phyloP scores from a whole-genome alignment of 805 yeast species.

The Candida alai region DNA sequence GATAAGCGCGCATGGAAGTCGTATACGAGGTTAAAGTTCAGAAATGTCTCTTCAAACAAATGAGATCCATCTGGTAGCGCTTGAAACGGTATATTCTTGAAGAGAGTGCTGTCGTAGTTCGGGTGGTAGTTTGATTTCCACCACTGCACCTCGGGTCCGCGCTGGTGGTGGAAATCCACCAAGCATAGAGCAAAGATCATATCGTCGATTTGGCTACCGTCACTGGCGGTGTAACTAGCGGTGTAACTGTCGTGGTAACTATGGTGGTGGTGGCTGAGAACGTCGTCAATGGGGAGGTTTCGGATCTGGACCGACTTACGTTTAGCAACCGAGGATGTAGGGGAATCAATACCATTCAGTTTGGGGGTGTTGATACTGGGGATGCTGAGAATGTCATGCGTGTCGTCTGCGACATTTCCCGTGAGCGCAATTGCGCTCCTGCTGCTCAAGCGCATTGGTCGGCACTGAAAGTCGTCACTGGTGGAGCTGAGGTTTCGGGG shows the following conservation, averaged over 20 bases:
- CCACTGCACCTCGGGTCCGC: constrained; percentile 95
- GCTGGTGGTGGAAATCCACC: constrained; percentile 84
- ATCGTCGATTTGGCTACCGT: constrained; percentile 19
- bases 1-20: constrained; percentile 49
- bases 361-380: background rate
- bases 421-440: constrained; percentile 19
- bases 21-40: constrained; percentile 79
- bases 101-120: constrained; percentile 40
- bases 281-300: constrained; percentile 30
- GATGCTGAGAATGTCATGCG: constrained; percentile 2
- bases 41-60: constrained; percentile 86
- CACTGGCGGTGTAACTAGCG: background rate
- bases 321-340: constrained; percentile 9
- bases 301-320: constrained; percentile 31
- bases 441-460: constrained; percentile 39
- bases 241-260: constrained; percentile 1
- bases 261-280: constrained; percentile 10
- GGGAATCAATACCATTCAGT: constrained; percentile 1
- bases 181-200: constrained; percentile 79
- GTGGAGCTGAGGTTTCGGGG: constrained; percentile 2
- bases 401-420: background rate
- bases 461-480: constrained; percentile 32
- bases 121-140: constrained; percentile 55
- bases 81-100: constrained; percentile 91
- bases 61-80: constrained; percentile 97